Percentiles rank a stretch among this genome's conserved stretches.
Conservation (phyloP, 2,329 filamentous ascomycete species). For the Fusarium cicatricum region DNA sequence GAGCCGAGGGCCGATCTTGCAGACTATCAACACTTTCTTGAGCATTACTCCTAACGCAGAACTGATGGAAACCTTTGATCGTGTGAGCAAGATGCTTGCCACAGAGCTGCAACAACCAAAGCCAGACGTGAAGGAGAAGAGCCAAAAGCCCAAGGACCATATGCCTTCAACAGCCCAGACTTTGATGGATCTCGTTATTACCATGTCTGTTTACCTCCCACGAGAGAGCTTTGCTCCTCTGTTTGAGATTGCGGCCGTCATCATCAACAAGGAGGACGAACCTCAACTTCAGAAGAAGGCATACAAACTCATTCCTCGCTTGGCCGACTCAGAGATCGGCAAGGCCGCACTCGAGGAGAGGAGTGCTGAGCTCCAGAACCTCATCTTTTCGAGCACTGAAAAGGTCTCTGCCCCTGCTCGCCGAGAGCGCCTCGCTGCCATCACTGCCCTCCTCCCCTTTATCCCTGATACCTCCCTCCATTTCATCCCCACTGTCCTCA, state of each 20-base stretch:
- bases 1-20: constrained; percentile 87
- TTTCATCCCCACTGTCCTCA: constrained; percentile 90
- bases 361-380: constrained; percentile 79
- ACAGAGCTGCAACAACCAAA: constrained; percentile 67
- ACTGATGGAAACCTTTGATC: constrained; percentile 86
- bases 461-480: constrained; percentile 82
- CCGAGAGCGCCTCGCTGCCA: constrained; percentile 84
- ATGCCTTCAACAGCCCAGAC: constrained; percentile 95
- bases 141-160: constrained; percentile 67
- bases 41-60: constrained; percentile 84
- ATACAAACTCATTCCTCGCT: constrained; percentile 94
- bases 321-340: constrained; percentile 83
- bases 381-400: constrained; percentile 81
- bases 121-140: constrained; percentile 69
- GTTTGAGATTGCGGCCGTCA: constrained; percentile 85
- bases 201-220: constrained; percentile 92
- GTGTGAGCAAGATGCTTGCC: constrained; percentile 86
- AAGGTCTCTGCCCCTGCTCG: constrained; percentile 88
- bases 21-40: constrained; percentile 93
- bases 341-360: constrained; percentile 78
- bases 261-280: constrained; percentile 83
- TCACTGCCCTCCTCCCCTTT: constrained; percentile 80
- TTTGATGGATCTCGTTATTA: constrained; percentile 95
- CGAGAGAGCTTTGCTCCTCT: constrained; percentile 83
- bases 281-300: constrained; percentile 98